Conservation (phyloP, 75 land plant species). For the Ceratopteris richardii region DNA sequence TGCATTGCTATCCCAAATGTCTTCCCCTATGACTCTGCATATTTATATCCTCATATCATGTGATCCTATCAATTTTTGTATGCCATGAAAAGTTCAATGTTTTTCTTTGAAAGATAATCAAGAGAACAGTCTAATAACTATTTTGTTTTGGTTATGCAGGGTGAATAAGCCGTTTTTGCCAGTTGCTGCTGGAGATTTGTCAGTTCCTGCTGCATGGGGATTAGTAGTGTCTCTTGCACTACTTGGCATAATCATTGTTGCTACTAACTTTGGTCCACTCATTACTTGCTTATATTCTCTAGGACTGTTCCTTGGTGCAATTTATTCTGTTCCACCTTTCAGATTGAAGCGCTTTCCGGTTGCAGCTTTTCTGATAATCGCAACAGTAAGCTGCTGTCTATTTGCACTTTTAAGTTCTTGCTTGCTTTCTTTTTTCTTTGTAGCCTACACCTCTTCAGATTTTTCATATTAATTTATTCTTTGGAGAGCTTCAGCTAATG, state of each 20-base stretch:
- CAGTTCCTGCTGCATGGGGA: slow-evolving; percentile 79
- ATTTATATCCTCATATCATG: too few species aligned
- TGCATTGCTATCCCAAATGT: too few species aligned
- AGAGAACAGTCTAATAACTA: too few species aligned
- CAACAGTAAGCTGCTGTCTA: slow-evolving; percentile 51
- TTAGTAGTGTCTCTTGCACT: slow-evolving; percentile 62
- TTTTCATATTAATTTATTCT: too few species aligned
- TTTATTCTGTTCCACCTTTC: slow-evolving; percentile 97
- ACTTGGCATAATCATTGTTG: slow-evolving; percentile 65
- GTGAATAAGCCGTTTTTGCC: slow-evolving; percentile 98
- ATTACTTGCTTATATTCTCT: slow-evolving; percentile 66
- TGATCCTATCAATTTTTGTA: too few species aligned
- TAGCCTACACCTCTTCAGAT: too few species aligned
- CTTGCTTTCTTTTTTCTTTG: not conserved
- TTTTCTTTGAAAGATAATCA: too few species aligned
- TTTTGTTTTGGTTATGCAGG: slow-evolving; percentile 29
- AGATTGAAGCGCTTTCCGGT: slow-evolving; percentile 87
- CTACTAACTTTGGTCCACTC: slow-evolving; percentile 79
- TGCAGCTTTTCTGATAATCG: slow-evolving; percentile 94
- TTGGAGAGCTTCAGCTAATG: too few species aligned
- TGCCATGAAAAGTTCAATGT: too few species aligned
- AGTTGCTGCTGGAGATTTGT: slow-evolving; percentile 94
- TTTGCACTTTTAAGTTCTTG: not conserved
- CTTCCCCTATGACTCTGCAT: too few species aligned
- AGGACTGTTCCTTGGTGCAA: slow-evolving; percentile 89